A percentile compares a stretch with the other conserved stretches of the same genome.
Evolutionary conservation across 257 asterid species (phyloP).

Genomic region (Cruciata laevipes): DNA sequence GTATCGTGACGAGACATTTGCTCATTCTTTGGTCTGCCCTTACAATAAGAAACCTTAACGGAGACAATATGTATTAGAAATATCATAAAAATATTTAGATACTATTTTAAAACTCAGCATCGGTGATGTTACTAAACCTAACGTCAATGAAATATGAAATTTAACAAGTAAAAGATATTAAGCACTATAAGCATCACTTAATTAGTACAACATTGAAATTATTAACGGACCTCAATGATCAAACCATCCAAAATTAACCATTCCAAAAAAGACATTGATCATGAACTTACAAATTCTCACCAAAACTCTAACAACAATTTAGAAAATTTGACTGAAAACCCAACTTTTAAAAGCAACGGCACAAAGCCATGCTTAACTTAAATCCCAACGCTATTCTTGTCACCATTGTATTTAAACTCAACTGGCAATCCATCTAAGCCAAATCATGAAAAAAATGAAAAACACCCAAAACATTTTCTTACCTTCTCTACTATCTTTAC

Average conservation of each 20-base stretch:
- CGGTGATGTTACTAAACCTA: too few relatives aligned
- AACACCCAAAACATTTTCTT: not conserved
- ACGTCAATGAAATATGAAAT: too few relatives aligned
- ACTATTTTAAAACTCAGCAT: too few relatives aligned
- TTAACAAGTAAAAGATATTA: too few relatives aligned
- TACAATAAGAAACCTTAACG: too few relatives aligned
- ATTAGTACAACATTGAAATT: too few relatives aligned
- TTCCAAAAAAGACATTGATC: not conserved
- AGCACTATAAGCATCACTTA: too few relatives aligned
- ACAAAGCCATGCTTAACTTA: constrained; percentile 13
- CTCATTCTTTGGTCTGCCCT: too few relatives aligned
- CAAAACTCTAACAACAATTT: constrained; percentile 8
- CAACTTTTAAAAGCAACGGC: constrained; percentile 8
- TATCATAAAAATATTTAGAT: too few relatives aligned
- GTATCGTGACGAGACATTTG: too few relatives aligned
- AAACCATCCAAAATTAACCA: not conserved
- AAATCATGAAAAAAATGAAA: not conserved
- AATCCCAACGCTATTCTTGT: not conserved
- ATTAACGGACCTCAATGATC: too few relatives aligned
- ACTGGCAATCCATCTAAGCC: not conserved
- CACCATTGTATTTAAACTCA: not conserved
- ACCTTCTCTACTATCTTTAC: not conserved
- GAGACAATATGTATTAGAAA: too few relatives aligned
- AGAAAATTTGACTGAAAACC: not conserved
- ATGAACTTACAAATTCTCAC: constrained; percentile 1